Conservation (phyloP, 768 basidiomycete species). For the Suillus hirtellus region DNA sequence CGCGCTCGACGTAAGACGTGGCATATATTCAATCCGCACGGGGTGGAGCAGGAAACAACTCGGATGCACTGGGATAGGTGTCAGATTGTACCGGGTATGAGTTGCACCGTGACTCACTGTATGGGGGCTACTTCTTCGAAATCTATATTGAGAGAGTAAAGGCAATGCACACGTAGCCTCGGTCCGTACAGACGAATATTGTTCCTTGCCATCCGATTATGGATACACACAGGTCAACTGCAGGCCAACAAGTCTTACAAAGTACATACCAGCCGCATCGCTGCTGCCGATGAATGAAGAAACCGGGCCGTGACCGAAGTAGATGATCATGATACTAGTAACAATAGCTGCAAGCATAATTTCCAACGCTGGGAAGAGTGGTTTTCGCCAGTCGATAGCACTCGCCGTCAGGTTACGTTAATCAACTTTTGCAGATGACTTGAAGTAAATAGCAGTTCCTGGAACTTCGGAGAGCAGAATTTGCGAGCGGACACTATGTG, state of each 20-base stretch:
- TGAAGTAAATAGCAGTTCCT: not conserved
- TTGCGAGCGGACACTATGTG: not conserved
- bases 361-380: not conserved
- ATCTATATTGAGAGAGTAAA: not conserved
- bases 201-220: not conserved
- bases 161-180: not conserved
- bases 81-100: not conserved
- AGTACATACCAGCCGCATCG: not conserved
- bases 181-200: not conserved
- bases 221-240: not conserved
- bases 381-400: slow-evolving; percentile 1
- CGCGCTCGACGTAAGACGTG: not conserved
- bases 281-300: not conserved
- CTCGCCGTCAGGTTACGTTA: not conserved
- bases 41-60: not conserved
- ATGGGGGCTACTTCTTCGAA: not conserved
- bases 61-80: not conserved
- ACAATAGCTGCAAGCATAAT: not conserved
- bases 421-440: not conserved
- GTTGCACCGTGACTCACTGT: not conserved
- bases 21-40: not conserved
- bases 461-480: not conserved
- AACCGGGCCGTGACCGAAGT: not conserved
- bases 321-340: not conserved
- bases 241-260: not conserved